A percentile compares a stretch with the other conserved stretches of the same genome.
Conservation (phyloP, 228 moss, liverwort and hornwort genomes). For the Sphagnum fallax region DNA sequence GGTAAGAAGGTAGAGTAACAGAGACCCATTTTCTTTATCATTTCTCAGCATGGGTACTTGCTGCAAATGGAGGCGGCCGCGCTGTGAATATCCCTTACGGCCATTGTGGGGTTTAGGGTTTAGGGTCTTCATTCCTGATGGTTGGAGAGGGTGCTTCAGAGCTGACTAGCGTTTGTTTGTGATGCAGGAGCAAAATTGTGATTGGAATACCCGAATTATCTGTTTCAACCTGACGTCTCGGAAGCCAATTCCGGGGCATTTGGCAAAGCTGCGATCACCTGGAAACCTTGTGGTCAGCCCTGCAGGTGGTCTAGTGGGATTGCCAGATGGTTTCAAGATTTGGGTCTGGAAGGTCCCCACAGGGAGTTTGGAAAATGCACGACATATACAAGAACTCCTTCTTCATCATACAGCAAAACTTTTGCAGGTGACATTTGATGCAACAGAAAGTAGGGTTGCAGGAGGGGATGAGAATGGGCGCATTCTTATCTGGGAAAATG, state of each 20-base stretch:
- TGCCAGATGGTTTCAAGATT: slow-evolving; percentile 37
- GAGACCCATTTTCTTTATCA: too few relatives aligned
- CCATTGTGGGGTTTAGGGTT: too few relatives aligned
- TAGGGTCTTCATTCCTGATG: background rate
- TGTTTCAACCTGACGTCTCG: slow-evolving; percentile 44
- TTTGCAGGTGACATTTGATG: slow-evolving; percentile 53
- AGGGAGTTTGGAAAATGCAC: slow-evolving; percentile 8
- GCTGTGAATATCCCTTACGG: too few relatives aligned
- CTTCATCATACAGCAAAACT: slow-evolving; percentile 60
- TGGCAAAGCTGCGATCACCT: slow-evolving; percentile 50
- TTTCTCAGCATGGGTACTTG: too few relatives aligned
- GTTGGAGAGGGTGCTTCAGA: background rate
- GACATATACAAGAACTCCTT: slow-evolving; percentile 17
- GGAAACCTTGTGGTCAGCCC: slow-evolving; percentile 43
- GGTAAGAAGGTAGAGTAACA: slow-evolving; percentile 16
- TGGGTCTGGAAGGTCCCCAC: slow-evolving; percentile 74
- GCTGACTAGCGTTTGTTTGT: background rate
- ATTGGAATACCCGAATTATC: slow-evolving; percentile 35
- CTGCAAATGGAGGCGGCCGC: too few relatives aligned
- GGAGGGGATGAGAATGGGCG: slow-evolving; percentile 75
- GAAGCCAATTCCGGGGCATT: slow-evolving; percentile 32
- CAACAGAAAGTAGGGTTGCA: slow-evolving; percentile 56
- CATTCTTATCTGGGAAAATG: slow-evolving; percentile 85
- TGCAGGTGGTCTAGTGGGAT: slow-evolving; percentile 63
- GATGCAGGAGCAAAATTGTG: slow-evolving; percentile 14